A percentile compares a stretch with the other conserved stretches of the same genome.
Evolutionary conservation across 2,329 filamentous ascomycete genomes (phyloP).

Genomic region (Claviceps digitariae): DNA sequence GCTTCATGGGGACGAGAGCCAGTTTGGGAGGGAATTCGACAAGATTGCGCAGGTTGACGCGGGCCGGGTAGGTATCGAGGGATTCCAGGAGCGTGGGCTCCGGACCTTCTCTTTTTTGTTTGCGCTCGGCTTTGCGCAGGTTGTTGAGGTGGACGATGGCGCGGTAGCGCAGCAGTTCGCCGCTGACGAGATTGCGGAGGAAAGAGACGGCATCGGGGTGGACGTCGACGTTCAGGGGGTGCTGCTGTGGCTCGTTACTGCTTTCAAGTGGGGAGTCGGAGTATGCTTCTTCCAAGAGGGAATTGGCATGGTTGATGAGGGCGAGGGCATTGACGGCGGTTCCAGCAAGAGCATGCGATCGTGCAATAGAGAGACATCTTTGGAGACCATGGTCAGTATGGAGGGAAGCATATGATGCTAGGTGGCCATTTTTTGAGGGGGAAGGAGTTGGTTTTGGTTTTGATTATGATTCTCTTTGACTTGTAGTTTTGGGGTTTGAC

Average conservation of each 20-base stretch:
- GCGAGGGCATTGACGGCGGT: conserved; percentile 71
- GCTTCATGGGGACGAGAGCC: conserved; percentile 78
- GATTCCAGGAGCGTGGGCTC: conserved; percentile 54
- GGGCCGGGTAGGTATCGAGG: conserved; percentile 62
- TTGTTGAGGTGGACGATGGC: conserved; percentile 75
- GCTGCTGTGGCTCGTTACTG: conserved; percentile 4
- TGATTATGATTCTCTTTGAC: not conserved
- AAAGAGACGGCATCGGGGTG: conserved; percentile 41
- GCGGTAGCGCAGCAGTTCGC: conserved; percentile 66
- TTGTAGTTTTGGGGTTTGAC: not conserved
- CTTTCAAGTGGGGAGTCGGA: conserved; percentile 28
- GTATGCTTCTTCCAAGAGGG: conserved; percentile 43
- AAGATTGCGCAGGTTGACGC: conserved; percentile 63
- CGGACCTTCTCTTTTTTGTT: conserved; percentile 16
- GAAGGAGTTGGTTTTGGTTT: not conserved
- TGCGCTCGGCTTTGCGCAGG: conserved; percentile 37
- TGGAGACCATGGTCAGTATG: not conserved
- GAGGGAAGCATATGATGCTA: not conserved
- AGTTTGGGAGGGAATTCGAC: conserved; percentile 80
- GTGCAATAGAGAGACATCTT: conserved; percentile 73
- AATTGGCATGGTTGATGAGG: conserved; percentile 59
- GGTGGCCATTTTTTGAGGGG: not conserved
- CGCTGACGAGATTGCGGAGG: conserved; percentile 49
- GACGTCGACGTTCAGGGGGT: conserved; percentile 55
- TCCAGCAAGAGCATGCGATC: conserved; percentile 65